Evolutionary conservation across 495 filamentous ascomycete species (phyloP), one percentile per base, ranked within the genome.

Genomic region (Physcia stellaris): DNA sequence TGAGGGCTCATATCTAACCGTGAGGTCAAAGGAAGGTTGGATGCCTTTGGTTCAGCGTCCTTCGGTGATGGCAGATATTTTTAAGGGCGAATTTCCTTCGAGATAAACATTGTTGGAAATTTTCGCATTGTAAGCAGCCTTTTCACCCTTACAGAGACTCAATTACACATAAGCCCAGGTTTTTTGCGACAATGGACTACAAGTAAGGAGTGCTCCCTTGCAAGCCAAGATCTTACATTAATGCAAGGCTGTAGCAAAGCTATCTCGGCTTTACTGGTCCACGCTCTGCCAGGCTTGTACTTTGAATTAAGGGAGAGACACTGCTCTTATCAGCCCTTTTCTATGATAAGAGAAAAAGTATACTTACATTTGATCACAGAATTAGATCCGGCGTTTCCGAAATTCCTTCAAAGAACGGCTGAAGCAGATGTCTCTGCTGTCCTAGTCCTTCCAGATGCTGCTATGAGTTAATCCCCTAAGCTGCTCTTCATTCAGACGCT

Each of bases 301-400:
- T n/a, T n/a, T n/a, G n/a, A n/a, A n/a, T n/a, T n/a, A n/a, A n/a
- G n/a, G n/a, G n/a, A n/a, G n/a, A n/a, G n/a, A n/a, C n/a, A n/a
- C n/a, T n/a, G n/a, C n/a, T n/a, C n/a, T n/a, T 96, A 96, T 47
- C 79, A 94, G 30, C 88, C 88, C 15, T 96, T 85, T 85, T 69
- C 94, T 15, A 79, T 73, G 23, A 86, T 86, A 2, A 94, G 80
- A 6, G 94, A 86, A 11, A 86, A 94, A 83, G 88, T 87, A 21
- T 71, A 94, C n/a, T 76, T 84, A 10, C 84, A 78, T 7, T 71
- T 94, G 17, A 81, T 86, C 2, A 67, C 94, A 4, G 85, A 96
- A 50, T 68, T 64, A 31, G 74, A 79, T 31, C 79, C 82, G 0
- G 62, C 61, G 9, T 87, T 86, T 58, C 82, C 82, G 1, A 77